These are phyloP conservation scores for Pleomassaria siparia DNA, from an alignment of 2,329 filamentous ascomycete species.

Conservation along the genomic window DNA sequence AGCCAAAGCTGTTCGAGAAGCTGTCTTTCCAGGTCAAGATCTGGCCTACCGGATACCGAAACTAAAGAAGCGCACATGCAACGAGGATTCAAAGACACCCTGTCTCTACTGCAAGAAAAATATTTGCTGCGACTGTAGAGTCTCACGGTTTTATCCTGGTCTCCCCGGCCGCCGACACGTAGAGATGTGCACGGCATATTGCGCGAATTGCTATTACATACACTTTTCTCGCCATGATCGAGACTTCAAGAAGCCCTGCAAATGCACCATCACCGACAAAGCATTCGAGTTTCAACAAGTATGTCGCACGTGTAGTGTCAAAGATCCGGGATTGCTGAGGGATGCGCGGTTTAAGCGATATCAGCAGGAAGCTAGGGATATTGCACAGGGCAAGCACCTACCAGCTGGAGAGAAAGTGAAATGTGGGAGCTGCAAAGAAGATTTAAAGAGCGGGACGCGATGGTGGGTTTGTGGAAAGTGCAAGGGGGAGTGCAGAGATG, in stretches of 20 bases:
- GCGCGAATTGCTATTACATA: conserved; percentile 17
- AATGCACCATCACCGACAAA: conserved; percentile 9
- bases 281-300: conserved; percentile 10
- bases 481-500: conserved; percentile 17
- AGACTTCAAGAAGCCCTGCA: conserved; percentile 11
- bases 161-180: conserved; percentile 17
- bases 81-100: conserved; percentile 4
- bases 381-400: conserved; percentile 9
- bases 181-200: conserved; percentile 15
- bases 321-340: conserved; percentile 5
- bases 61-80: conserved; percentile 12
- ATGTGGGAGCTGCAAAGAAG: conserved; percentile 15
- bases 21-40: conserved; percentile 17
- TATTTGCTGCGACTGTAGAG: conserved; percentile 14
- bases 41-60: conserved; percentile 17
- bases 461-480: conserved; percentile 23
- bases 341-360: conserved; percentile 12
- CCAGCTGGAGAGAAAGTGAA: conserved; percentile 2
- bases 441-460: conserved; percentile 14
- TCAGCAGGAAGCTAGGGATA: conserved; percentile 13
- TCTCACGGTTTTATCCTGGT: conserved; percentile 4
- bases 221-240: conserved; percentile 3
- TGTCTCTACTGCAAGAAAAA: conserved; percentile 24
- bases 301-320: conserved; percentile 10
- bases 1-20: conserved; percentile 15